Evolutionary conservation across 179 eudicot species (phyloP).

Genomic region (Dionaea muscipula): DNA sequence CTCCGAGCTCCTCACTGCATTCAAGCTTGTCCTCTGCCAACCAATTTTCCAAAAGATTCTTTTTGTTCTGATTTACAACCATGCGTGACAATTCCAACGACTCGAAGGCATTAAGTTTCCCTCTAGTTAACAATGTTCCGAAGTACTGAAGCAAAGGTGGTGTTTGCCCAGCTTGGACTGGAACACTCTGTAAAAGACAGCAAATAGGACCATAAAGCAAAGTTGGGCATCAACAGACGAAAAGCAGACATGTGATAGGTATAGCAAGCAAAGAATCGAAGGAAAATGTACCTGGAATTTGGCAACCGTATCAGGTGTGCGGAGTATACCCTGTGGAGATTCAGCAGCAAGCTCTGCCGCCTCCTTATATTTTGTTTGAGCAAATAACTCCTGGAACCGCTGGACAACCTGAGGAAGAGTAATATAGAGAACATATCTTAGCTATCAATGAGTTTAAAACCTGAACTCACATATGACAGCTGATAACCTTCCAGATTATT

Average conservation of each 20-base stretch:
- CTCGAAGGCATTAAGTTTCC: slow-evolving; percentile 92
- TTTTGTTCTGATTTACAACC: slow-evolving; percentile 94
- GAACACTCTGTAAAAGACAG: slow-evolving; percentile 74
- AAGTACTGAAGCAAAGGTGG: slow-evolving; percentile 95
- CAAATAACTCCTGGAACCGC: slow-evolving; percentile 92
- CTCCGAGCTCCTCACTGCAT: slow-evolving; percentile 99
- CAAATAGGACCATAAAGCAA: background rate
- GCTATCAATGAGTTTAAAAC: too few species aligned
- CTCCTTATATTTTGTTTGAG: slow-evolving; percentile 92
- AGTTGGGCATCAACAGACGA: background rate
- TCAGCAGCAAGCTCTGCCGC: slow-evolving; percentile 99
- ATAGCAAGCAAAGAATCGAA: background rate
- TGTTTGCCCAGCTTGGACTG: slow-evolving; percentile 96
- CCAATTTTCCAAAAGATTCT: slow-evolving; percentile 93
- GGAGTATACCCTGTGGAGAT: slow-evolving; percentile 93
- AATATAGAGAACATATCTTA: too few species aligned
- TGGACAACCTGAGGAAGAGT: slow-evolving; percentile 66
- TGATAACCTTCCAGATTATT: too few species aligned
- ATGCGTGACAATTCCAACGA: slow-evolving; percentile 86
- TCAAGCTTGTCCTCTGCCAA: slow-evolving; percentile 97
- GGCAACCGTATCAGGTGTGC: slow-evolving; percentile 93
- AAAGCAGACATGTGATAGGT: background rate
- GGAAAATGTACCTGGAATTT: slow-evolving; percentile 64
- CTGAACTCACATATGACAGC: too few species aligned
- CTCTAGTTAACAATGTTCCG: slow-evolving; percentile 74